Percentiles rank a stretch among this genome's conserved stretches.
Evolutionary conservation across 2,329 filamentous ascomycete species (phyloP).

Genomic region (Verruconis gallopava): DNA sequence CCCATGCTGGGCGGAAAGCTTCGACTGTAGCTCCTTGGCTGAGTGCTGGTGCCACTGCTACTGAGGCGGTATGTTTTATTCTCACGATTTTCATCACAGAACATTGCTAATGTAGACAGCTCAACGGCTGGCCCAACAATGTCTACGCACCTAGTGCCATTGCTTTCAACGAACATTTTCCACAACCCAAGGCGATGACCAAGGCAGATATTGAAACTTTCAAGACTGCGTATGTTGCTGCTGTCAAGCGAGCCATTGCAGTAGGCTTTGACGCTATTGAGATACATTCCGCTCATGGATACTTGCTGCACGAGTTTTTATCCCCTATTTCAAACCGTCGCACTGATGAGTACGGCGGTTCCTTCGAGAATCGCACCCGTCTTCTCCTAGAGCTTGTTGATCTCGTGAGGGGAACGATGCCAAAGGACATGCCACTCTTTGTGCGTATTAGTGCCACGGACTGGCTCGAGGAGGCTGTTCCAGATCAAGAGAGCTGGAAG

Average conservation of each 20-base stretch:
- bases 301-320: slow-evolving; percentile 58
- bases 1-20: slow-evolving; percentile 59
- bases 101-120: too few species aligned
- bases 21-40: slow-evolving; percentile 53
- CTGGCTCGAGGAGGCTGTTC: slow-evolving; percentile 53
- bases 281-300: slow-evolving; percentile 70
- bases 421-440: slow-evolving; percentile 56
- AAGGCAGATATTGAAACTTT: slow-evolving; percentile 52
- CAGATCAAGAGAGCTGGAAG: slow-evolving; percentile 50
- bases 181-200: slow-evolving; percentile 54
- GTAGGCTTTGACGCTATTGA: slow-evolving; percentile 70
- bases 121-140: slow-evolving; percentile 42
- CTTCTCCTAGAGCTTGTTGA: slow-evolving; percentile 56
- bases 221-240: slow-evolving; percentile 48
- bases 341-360: slow-evolving; percentile 54
- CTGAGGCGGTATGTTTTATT: slow-evolving; percentile 28
- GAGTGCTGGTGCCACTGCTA: slow-evolving; percentile 40
- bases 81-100: too few species aligned
- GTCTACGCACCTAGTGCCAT: slow-evolving; percentile 46
- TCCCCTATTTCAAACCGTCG: slow-evolving; percentile 57
- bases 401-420: slow-evolving; percentile 47
- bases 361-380: slow-evolving; percentile 58
- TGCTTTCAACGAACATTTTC: slow-evolving; percentile 48
- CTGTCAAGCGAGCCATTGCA: slow-evolving; percentile 39
- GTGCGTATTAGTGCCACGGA: slow-evolving; percentile 62